Evolutionary conservation across 1,284 basidiomycete genomes (phyloP).

Genomic region (Farysia itapuensis): DNA sequence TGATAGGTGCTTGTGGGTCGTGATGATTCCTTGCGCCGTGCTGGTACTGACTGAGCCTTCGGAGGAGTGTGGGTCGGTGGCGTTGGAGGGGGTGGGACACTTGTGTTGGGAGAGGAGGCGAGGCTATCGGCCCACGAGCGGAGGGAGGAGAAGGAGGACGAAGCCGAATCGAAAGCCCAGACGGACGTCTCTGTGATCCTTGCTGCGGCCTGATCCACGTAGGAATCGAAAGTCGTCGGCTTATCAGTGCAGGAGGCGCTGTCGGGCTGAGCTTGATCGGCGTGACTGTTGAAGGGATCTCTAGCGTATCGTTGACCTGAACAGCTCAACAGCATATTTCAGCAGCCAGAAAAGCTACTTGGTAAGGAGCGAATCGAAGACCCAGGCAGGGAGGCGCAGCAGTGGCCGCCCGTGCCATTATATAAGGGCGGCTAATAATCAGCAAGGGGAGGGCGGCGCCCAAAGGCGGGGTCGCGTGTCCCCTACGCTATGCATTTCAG

Average conservation of each 20-base stretch:
- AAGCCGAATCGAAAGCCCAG: background rate
- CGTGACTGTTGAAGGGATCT: background rate
- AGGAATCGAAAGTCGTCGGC: too few species aligned
- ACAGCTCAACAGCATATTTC: conserved; percentile 1
- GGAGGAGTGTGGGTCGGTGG: too few species aligned
- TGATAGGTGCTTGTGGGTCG: too few species aligned
- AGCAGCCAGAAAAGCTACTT: background rate
- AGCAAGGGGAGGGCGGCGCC: too few species aligned
- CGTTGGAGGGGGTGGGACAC: background rate
- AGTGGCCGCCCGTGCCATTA: too few species aligned
- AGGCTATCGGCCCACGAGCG: background rate
- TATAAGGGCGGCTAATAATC: too few species aligned
- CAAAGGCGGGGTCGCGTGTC: too few species aligned
- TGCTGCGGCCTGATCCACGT: too few species aligned
- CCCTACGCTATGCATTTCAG: too few species aligned
- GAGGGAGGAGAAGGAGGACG: background rate
- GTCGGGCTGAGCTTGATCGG: background rate
- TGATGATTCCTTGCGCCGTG: too few species aligned
- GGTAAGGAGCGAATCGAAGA: background rate
- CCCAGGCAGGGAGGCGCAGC: too few species aligned
- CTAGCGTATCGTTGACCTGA: conserved; percentile 1
- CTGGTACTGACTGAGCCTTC: background rate
- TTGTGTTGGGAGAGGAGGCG: background rate
- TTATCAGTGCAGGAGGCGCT: background rate
- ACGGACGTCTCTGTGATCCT: too few species aligned